Evolutionary conservation across 371 early-diverging fungal genomes (phyloP).

Genomic region (Lichtheimia hyalospora): DNA sequence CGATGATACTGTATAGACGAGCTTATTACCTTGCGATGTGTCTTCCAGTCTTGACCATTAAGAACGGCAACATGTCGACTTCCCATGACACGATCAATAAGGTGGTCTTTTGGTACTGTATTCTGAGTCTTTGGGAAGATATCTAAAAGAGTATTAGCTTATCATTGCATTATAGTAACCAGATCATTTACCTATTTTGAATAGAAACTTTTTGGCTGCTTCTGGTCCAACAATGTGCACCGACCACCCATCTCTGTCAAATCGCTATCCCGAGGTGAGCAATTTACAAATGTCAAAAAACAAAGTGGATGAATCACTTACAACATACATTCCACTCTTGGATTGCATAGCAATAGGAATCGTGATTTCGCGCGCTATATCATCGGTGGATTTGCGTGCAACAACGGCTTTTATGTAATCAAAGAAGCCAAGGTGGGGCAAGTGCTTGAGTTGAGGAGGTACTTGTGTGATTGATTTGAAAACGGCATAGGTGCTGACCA

Average conservation of each 20-base stretch:
- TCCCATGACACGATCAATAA: conserved; percentile 26
- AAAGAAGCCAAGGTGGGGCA: conserved; percentile 12
- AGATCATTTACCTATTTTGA: conserved; percentile 14
- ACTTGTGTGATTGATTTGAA: background rate
- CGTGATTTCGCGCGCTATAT: conserved; percentile 2
- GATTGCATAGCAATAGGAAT: conserved; percentile 8
- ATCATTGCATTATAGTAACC: background rate
- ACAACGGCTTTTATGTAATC: background rate
- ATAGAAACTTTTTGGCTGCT: conserved; percentile 15
- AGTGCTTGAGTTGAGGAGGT: conserved; percentile 6
- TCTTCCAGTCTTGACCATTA: conserved; percentile 40
- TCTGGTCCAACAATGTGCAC: conserved; percentile 21
- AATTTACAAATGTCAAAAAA: no score
- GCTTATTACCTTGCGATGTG: conserved; percentile 31
- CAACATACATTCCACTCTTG: conserved; percentile 8
- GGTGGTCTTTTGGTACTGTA: background rate
- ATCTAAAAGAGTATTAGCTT: no score
- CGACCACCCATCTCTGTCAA: conserved; percentile 17
- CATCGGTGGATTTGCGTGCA: background rate
- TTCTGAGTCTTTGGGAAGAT: no score
- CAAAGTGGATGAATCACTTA: background rate
- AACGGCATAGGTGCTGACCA: background rate
- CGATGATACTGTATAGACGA: background rate
- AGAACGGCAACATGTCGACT: conserved; percentile 24
- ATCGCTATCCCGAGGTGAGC: background rate